These are phyloP conservation scores for Phoma sp. DNA, from an alignment of 2,329 filamentous ascomycete genomes.

Conservation along the genomic window DNA sequence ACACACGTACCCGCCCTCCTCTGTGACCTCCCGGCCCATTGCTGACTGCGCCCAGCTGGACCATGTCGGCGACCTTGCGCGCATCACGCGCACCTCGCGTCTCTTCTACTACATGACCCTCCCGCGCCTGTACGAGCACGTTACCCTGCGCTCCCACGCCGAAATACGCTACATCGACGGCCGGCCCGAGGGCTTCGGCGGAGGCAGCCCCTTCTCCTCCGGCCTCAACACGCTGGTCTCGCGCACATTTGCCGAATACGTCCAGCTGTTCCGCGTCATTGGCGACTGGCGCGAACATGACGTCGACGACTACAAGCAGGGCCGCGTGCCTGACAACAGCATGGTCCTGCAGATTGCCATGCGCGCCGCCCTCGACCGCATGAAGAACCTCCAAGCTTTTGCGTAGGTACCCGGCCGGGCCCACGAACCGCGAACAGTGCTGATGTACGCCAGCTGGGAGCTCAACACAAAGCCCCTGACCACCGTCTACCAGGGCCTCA, in stretches of 20 bases:
- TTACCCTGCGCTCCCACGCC: constrained; percentile 64
- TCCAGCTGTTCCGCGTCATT: constrained; percentile 59
- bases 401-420: constrained; percentile 44
- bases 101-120: constrained; percentile 70
- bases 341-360: constrained; percentile 69
- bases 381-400: constrained; percentile 62
- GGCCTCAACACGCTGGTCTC: constrained; percentile 68
- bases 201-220: constrained; percentile 68
- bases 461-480: constrained; percentile 66
- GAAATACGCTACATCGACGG: constrained; percentile 65
- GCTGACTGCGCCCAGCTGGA: constrained; percentile 55
- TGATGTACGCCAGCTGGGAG: constrained; percentile 59
- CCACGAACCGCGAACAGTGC: constrained; percentile 2
- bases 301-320: constrained; percentile 63
- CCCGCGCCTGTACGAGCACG: constrained; percentile 64
- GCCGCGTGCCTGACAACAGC: constrained; percentile 66
- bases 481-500: constrained; percentile 64
- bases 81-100: constrained; percentile 65
- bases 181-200: constrained; percentile 65
- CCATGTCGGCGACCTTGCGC: constrained; percentile 63
- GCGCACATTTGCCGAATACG: constrained; percentile 59
- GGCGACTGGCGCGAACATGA: constrained; percentile 66
- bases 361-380: constrained; percentile 65
- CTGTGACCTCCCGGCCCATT: constrained; percentile 19
- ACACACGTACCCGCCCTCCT: constrained; percentile 52